Conservation (phyloP, 495 filamentous ascomycete genomes). For the Podospora sp. region DNA sequence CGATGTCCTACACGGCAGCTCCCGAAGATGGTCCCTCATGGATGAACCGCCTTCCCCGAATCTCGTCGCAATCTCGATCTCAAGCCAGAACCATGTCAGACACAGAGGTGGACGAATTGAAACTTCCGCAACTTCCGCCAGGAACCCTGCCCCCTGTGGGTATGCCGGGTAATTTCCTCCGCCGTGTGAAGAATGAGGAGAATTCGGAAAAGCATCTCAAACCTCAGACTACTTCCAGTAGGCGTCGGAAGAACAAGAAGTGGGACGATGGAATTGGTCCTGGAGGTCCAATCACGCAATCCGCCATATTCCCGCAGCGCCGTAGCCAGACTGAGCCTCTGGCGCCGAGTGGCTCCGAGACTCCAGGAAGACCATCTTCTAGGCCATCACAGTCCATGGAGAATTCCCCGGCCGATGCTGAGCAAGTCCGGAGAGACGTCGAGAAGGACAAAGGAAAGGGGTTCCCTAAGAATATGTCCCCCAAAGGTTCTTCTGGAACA, state of each 20-base stretch:
- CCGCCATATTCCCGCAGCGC: conserved; percentile 79
- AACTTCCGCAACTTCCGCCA: conserved; percentile 68
- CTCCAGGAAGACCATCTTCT: background rate
- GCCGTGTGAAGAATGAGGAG: conserved; percentile 79
- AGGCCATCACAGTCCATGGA: conserved; percentile 25
- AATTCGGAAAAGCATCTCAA: conserved; percentile 54
- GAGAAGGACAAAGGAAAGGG: conserved; percentile 23
- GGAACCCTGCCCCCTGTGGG: conserved; percentile 78
- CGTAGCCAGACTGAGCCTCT: conserved; percentile 46
- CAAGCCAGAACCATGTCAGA: conserved; percentile 73
- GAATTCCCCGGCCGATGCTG: conserved; percentile 30
- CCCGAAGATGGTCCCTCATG: conserved; percentile 88
- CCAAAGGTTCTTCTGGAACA: conserved; percentile 27
- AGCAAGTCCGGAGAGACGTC: conserved; percentile 10
- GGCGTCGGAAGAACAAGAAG: conserved; percentile 61
- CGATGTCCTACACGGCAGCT: conserved; percentile 90
- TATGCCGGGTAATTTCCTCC: conserved; percentile 77
- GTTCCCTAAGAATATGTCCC: background rate
- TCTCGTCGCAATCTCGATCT: conserved; percentile 82
- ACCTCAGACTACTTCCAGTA: conserved; percentile 61
- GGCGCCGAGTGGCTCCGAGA: conserved; percentile 28
- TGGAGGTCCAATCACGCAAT: conserved; percentile 87
- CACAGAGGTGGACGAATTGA: conserved; percentile 55
- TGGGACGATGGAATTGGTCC: conserved; percentile 73
- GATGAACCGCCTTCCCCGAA: conserved; percentile 93